Conservation (phyloP, 805 yeast species). For the Lipomyces starkeyi region DNA sequence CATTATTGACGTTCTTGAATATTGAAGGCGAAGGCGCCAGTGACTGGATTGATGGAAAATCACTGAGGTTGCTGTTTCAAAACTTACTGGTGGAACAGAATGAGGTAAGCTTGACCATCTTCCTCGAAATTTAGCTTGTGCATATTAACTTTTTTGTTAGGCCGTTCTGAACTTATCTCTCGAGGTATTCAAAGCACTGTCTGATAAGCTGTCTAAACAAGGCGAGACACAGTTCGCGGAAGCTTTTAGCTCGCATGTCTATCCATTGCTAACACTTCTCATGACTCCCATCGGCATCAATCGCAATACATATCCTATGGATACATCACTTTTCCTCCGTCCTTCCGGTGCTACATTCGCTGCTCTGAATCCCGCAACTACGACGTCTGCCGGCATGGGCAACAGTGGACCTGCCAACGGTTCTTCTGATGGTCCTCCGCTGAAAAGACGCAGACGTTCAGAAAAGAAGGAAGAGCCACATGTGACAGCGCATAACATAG, state of each 20-base stretch:
- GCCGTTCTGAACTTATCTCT: slow-evolving; percentile 28
- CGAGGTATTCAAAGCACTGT: slow-evolving; percentile 27
- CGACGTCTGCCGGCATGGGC: neutral
- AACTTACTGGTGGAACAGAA: slow-evolving; percentile 90
- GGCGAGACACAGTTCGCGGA: slow-evolving; percentile 51
- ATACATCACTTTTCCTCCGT: slow-evolving; percentile 69
- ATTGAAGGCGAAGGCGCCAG: slow-evolving; percentile 52
- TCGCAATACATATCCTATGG: slow-evolving; percentile 85
- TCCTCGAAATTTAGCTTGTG: neutral
- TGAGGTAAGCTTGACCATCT: slow-evolving; percentile 44
- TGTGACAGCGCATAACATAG: slow-evolving; percentile 68
- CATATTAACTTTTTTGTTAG: slow-evolving; percentile 5
- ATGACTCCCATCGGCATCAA: slow-evolving; percentile 97
- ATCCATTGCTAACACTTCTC: slow-evolving; percentile 63
- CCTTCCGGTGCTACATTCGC: slow-evolving; percentile 68
- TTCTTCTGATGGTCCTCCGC: slow-evolving; percentile 18
- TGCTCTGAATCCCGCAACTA: slow-evolving; percentile 20
- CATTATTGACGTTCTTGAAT: slow-evolving; percentile 74
- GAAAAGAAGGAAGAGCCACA: slow-evolving; percentile 22
- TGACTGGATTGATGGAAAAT: slow-evolving; percentile 78
- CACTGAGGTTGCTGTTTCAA: slow-evolving; percentile 80
- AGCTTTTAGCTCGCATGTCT: slow-evolving; percentile 61
- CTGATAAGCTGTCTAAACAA: slow-evolving; percentile 17
- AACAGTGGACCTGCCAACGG: slow-evolving; percentile 11
- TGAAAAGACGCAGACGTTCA: slow-evolving; percentile 31